These are phyloP conservation scores for Aristolochia californica DNA, from an alignment of 164 flowering plant species.

Conservation along the genomic window DNA sequence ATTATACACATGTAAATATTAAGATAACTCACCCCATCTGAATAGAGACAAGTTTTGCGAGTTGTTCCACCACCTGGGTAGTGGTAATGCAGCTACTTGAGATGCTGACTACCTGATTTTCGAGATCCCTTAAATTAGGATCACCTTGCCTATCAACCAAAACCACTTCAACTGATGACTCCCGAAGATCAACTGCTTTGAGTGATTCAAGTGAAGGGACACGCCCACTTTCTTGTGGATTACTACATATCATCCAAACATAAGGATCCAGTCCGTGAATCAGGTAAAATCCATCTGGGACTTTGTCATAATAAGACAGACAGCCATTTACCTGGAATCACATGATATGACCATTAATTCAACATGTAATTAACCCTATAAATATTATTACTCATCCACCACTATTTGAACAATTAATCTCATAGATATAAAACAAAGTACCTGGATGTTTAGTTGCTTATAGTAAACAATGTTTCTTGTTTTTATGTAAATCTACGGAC, in stretches of 20 bases:
- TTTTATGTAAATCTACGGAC: no score
- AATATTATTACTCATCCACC: neutral
- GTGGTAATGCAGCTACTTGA: constrained; percentile 56
- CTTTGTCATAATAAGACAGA: constrained; percentile 74
- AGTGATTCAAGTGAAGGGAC: constrained; percentile 83
- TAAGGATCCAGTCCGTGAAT: constrained; percentile 87
- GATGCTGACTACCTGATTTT: constrained; percentile 40
- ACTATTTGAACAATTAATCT: no score
- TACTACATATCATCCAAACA: constrained; percentile 86
- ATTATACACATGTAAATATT: constrained; percentile 4
- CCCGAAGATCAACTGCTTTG: constrained; percentile 45
- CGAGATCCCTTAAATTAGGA: constrained; percentile 63
- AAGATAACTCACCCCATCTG: constrained; percentile 73
- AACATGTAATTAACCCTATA: neutral
- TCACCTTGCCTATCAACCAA: constrained; percentile 69
- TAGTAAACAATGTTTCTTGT: no score
- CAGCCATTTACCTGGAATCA: constrained; percentile 75
- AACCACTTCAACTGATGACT: constrained; percentile 65
- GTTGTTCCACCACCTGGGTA: constrained; percentile 75
- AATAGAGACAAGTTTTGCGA: constrained; percentile 73
- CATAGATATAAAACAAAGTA: no score
- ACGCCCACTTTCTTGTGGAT: constrained; percentile 74
- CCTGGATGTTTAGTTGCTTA: no score
- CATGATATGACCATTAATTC: constrained; percentile 8
- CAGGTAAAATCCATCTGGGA: constrained; percentile 89